phyloP scores from a whole-genome alignment of 176 grass and related monocot species.

The Cenchrus americanus region DNA sequence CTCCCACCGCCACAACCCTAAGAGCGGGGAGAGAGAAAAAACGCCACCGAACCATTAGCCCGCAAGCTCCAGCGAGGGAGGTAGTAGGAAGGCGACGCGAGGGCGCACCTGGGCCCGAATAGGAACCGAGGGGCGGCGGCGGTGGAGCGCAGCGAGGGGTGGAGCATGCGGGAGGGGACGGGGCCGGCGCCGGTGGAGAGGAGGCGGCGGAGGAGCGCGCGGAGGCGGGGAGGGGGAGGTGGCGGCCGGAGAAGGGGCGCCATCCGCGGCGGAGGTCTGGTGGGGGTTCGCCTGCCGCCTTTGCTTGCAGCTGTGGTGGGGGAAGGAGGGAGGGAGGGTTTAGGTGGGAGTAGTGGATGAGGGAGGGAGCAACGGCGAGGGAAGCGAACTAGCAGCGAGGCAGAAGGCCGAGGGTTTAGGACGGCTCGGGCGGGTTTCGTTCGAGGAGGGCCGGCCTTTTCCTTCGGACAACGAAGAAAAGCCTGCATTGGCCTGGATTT shows the following conservation, averaged over 20 bases:
- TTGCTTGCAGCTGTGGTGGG: not conserved
- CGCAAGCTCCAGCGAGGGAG: not conserved
- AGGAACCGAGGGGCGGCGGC: constrained; percentile 42
- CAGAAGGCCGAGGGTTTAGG: constrained; percentile 28
- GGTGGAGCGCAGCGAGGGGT: constrained; percentile 18
- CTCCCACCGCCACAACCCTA: constrained; percentile 34
- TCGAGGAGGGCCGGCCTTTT: not conserved
- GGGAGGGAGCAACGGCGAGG: not conserved
- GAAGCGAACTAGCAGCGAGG: not conserved
- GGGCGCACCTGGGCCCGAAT: constrained; percentile 54
- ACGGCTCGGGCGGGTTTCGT: constrained; percentile 9
- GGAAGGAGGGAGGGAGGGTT: not conserved
- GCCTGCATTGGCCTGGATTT: no score
- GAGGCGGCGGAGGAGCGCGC: constrained; percentile 59
- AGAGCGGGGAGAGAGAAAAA: not conserved
- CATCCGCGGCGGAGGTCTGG: constrained; percentile 45
- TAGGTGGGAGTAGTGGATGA: constrained; percentile 43
- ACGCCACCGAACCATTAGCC: constrained; percentile 13
- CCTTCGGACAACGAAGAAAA: not conserved
- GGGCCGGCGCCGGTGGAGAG: constrained; percentile 43
- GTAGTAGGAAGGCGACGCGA: not conserved
- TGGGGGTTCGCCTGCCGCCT: not conserved
- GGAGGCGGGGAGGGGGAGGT: constrained; percentile 53
- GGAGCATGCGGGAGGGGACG: constrained; percentile 42
- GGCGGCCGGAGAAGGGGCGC: constrained; percentile 58